Percentiles rank a stretch among this genome's conserved stretches.
Conservation (phyloP, 495 filamentous ascomycete species). For the Neurospora pannonica region DNA sequence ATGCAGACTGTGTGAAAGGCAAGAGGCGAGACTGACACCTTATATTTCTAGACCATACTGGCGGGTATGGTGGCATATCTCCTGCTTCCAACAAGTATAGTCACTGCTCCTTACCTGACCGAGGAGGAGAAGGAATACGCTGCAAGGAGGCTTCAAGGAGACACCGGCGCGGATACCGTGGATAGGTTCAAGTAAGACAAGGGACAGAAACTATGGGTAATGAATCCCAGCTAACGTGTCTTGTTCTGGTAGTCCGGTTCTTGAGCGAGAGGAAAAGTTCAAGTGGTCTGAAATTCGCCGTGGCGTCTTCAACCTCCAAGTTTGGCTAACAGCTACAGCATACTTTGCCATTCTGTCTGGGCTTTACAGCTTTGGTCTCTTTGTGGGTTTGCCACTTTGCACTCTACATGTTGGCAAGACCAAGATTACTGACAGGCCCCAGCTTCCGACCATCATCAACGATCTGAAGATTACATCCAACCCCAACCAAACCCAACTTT, state of each 20-base stretch:
- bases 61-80: slow-evolving; percentile 47
- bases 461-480: slow-evolving; percentile 49
- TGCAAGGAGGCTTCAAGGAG: slow-evolving; percentile 27
- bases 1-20: not conserved
- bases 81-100: slow-evolving; percentile 48
- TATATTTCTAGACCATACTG: slow-evolving; percentile 35
- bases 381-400: slow-evolving; percentile 27
- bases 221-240: not conserved
- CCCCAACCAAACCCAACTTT: slow-evolving; percentile 52
- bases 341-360: slow-evolving; percentile 38
- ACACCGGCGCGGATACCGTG: slow-evolving; percentile 13
- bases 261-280: slow-evolving; percentile 37
- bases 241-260: slow-evolving; percentile 22
- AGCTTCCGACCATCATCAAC: slow-evolving; percentile 61
- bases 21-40: not conserved
- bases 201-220: not conserved
- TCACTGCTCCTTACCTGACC: slow-evolving; percentile 43
- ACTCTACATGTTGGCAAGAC: slow-evolving; percentile 12
- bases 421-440: slow-evolving; percentile 37
- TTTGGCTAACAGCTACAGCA: slow-evolving; percentile 39
- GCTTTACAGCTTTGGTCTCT: slow-evolving; percentile 42
- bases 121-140: slow-evolving; percentile 35
- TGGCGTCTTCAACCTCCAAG: slow-evolving; percentile 50
- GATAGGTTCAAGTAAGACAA: slow-evolving; percentile 23
- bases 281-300: slow-evolving; percentile 57